Percentiles rank a stretch among this genome's conserved stretches.
Conservation (phyloP, 2,329 filamentous ascomycete species). For the Alternaria novae-zelandiae region DNA sequence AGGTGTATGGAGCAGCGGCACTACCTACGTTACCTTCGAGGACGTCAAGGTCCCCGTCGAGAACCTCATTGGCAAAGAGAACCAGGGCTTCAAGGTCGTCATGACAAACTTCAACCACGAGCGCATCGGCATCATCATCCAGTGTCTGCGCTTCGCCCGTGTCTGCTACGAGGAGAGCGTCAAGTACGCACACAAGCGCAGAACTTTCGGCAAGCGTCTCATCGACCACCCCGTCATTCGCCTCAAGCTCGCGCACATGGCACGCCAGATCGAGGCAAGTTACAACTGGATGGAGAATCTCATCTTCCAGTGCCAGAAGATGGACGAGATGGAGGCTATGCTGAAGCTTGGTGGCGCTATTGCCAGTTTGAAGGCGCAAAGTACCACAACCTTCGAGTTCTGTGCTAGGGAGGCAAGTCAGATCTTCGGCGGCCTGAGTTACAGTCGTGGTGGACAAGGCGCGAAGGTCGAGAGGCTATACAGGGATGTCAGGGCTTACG, state of each 20-base stretch:
- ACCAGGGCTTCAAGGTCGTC: constrained; percentile 97
- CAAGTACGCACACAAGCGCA: constrained; percentile 96
- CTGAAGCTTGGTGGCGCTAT: constrained; percentile 93
- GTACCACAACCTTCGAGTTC: constrained; percentile 95
- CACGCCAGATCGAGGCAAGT: constrained; percentile 94
- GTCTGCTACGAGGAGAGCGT: constrained; percentile 97
- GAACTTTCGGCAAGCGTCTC: constrained; percentile 94
- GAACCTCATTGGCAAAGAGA: constrained; percentile 96
- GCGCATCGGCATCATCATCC: constrained; percentile 97
- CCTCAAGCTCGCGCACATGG: constrained; percentile 98
- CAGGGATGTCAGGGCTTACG: constrained; percentile 93
- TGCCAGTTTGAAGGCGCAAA: constrained; percentile 90
- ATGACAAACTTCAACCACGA: constrained; percentile 99
- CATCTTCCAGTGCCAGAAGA: constrained; percentile 89
- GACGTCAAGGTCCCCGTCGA: constrained; percentile 99
- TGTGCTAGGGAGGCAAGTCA: constrained; percentile 95
- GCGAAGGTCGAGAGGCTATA: constrained; percentile 95
- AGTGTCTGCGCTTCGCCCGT: constrained; percentile 91
- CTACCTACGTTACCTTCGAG: constrained; percentile 97
- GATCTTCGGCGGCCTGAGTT: constrained; percentile 94
- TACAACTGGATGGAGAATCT: constrained; percentile 97
- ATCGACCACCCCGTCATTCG: constrained; percentile 97
- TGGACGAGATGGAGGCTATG: constrained; percentile 96
- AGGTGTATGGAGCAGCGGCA: constrained; percentile 93
- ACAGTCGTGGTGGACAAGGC: constrained; percentile 91